Base-by-base conservation (phyloP, 1,284 basidiomycete genomes). In the Ceratobasidium sp. region DNA sequence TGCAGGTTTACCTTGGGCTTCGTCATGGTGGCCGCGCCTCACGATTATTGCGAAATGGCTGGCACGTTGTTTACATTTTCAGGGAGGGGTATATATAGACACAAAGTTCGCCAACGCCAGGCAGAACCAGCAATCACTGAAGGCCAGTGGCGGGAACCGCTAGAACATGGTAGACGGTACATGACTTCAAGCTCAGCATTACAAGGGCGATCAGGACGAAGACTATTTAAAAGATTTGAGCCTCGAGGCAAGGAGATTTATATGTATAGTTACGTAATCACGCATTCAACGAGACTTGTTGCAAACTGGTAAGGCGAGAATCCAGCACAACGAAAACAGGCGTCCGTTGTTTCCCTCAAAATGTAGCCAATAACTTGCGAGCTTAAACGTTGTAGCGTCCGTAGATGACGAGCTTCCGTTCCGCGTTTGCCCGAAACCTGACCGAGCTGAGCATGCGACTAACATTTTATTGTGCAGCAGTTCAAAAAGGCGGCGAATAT, bases 351-450 rank as follows among this genome's bases (percentile, higher is more conserved):
- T 37, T 5, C 34, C 34, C 34, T 9, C 9, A 37, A 9, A 37
- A 9, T 6, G 9, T 5, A 37, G 19, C 46, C 9, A 22, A n/a
- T 48, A 59, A n/a, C n/a, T 5, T 34, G 14, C n/a, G 27, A n/a
- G 37, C 11, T 22, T 37, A 2, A 59, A 24, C 19, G 34, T 7
- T 7, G 11, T 34, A 39, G 4, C 16, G 11, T n/a, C 16, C 58
- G 8, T n/a, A 39, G 31, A 39, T n/a, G 19, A 5, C 24, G 11
- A 41, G 27, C 54, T 64, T 49, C 43, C 53, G n/a, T 72, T 62
- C 58, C 69, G 69, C 39, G 39, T 72, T 72, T 53, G 37, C 69
- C 69, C 69, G 69, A 72, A 29, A 19, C 37, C n/a, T 29, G 53
- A 16, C 5, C 4, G 16, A 46, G 41, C 48, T 31, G 56, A n/a